Evolutionary conservation across 2,329 filamentous ascomycete genomes (phyloP), one percentile per base, ranked within the genome.

Genomic region (Cladosporium sp.): DNA sequence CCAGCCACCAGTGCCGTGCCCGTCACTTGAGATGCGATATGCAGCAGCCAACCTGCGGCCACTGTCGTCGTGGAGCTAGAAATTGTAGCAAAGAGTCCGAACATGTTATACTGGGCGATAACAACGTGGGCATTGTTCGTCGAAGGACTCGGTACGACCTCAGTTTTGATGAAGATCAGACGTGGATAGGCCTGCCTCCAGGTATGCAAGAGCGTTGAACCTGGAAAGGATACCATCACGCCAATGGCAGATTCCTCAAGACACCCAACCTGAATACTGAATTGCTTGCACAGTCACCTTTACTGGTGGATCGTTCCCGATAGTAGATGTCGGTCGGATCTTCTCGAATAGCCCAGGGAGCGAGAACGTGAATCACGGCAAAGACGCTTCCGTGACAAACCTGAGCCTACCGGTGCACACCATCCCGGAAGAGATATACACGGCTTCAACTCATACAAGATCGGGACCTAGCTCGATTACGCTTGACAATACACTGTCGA

Each of bases 21-120:
- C 55, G 55, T 37, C 55, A 58, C 55, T 35, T 58, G 12, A 58
- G 33, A 26, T 58, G 55, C 16, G 55, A 58, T 40, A 35, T 21
- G n/a, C 55, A 58, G 21, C 55, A 58, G 23, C 55, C 55, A 23
- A 37, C 55, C 11, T 58, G 55, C 33, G 29, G 55, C 23, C 55
- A 58, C 23, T 58, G 55, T 26, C 55, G 55, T 2, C 55, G 55
- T 5, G 55, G 55, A 37, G 55, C 33, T 26, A 33, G 55, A 10
- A 40, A 23, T 18, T 58, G 55, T 18, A 58, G 55, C 33, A 37
- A 37, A 23, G 55, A 58, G 55, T 40, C 55, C 6, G 55, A 58
- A 11, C 55, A 58, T 7, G 55, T 58, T 26, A 58, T 58, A 31
- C 21, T 58, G 12, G n/a, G 33, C 8, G 21, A 58, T 26, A 14